A percentile compares a stretch with the other conserved stretches of the same genome.
phyloP scores from a whole-genome alignment of 768 basidiomycete species.

The Tylopilus intermedius region DNA sequence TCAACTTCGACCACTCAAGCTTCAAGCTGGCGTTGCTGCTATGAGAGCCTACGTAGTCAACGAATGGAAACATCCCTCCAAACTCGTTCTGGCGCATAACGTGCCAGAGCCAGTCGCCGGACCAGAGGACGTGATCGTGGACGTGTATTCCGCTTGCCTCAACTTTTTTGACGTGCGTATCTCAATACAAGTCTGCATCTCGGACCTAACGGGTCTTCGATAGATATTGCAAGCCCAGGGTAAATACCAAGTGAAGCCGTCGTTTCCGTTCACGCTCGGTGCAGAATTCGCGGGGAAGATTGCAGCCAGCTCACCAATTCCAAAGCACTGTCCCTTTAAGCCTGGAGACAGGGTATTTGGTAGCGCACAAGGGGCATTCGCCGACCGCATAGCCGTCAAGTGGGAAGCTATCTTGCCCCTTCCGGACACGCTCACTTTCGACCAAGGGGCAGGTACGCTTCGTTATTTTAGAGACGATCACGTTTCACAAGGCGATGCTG shows the following conservation, averaged over 20 bases:
- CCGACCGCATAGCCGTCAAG: constrained; percentile 63
- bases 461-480: background rate
- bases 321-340: constrained; percentile 70
- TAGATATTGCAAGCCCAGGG: constrained; percentile 86
- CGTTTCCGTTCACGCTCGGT: constrained; percentile 82
- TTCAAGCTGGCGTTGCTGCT: constrained; percentile 23
- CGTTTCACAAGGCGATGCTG: constrained; percentile 2
- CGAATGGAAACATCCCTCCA: constrained; percentile 63
- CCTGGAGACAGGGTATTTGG: constrained; percentile 90
- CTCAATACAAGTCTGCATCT: background rate
- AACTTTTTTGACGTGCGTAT: constrained; percentile 69
- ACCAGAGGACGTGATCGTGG: constrained; percentile 60
- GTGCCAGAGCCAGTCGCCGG: constrained; percentile 52
- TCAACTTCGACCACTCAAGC: background rate
- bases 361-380: constrained; percentile 70
- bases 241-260: constrained; percentile 81
- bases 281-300: constrained; percentile 83
- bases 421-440: constrained; percentile 71
- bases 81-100: constrained; percentile 49
- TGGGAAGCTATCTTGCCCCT: constrained; percentile 54
- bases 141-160: constrained; percentile 68
- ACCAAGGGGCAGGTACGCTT: constrained; percentile 74
- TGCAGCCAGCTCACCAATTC: constrained; percentile 65
- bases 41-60: constrained; percentile 82
- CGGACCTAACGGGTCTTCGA: background rate